Base-by-base conservation (phyloP, 176 grass and related monocot genomes). In the Juncus inflexus region DNA sequence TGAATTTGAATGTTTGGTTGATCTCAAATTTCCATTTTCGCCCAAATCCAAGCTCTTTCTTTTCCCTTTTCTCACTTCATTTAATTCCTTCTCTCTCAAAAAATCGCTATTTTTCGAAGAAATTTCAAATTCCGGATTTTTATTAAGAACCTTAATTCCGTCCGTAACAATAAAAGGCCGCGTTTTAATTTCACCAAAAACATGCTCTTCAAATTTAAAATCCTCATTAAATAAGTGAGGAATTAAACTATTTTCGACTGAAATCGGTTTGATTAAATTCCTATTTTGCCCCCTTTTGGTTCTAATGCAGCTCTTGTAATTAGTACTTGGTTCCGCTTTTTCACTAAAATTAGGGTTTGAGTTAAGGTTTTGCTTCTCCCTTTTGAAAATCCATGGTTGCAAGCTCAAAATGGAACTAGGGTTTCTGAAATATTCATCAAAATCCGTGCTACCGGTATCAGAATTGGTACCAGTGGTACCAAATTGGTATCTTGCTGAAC, bases 321-420 rank as follows among this genome's bases (percentile, higher is more conserved):
- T 86, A 73, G 79, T 82, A 72, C 55, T 62, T 74, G 57, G 70
- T 74, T 65, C 47, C 74, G 9, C 65, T 58, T 95, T 65, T 53
- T 79, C 74, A 15, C 37, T 60, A 40, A 59, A 81, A 16, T 61
- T 70, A 13, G 47, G 43, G 40, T 56, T 69, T 6, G 54, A 81
- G n/a, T 61, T 70, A 13, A 40, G 43, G 40, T 56, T 69, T 6
- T 72, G 79, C 65, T 67, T 89, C 77, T 72, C 82, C 67, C 71
- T 89, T 80, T 50, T 89, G 60, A 97, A 97, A 70, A 97, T 84
- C 94, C 94, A 97, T 36, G 94, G 88, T 55, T 97, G 94, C 62
- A 97, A 78, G 69, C 94, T 97, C 71, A 97, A 80, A 82, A 97
- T 79, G 40, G 88, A 86, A 41, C 80, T 73, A 35, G 77, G 78